A percentile compares a stretch with the other conserved stretches of the same genome.
Evolutionary conservation across 169 alveolate species (phyloP).

Genomic region (Plasmodium adleri): DNA sequence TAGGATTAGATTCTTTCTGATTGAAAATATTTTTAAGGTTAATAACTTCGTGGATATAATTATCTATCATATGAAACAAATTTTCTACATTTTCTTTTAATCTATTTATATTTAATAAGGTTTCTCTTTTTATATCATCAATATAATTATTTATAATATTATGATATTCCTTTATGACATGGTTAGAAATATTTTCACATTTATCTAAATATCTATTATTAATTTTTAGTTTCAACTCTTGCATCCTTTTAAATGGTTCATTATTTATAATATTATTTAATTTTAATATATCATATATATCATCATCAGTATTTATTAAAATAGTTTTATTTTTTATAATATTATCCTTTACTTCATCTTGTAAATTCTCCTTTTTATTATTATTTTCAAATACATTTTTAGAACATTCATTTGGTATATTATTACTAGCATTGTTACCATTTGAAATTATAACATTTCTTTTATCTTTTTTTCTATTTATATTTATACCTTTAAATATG

Average conservation of each 20-base stretch:
- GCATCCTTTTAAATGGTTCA: slow-evolving; percentile 26
- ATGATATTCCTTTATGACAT: slow-evolving; percentile 23
- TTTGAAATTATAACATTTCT: neutral
- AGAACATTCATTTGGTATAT: neutral
- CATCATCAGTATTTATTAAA: neutral
- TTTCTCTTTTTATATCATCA: slow-evolving; percentile 32
- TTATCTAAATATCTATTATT: slow-evolving; percentile 29
- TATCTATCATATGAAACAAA: slow-evolving; percentile 4
- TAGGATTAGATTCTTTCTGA: neutral
- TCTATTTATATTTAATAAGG: slow-evolving; percentile 14
- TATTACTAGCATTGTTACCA: neutral
- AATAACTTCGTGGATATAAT: slow-evolving; percentile 9
- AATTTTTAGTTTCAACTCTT: slow-evolving; percentile 15
- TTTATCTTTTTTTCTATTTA: neutral
- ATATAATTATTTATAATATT: slow-evolving; percentile 3
- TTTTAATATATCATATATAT: neutral
- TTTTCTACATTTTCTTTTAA: slow-evolving; percentile 21
- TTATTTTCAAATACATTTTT: neutral
- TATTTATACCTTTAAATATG: neutral
- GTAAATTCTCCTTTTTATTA: neutral
- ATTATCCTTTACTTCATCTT: neutral
- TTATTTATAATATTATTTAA: neutral
- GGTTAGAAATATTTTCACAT: neutral
- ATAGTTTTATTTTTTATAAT: neutral
- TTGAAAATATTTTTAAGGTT: slow-evolving; percentile 5